phyloP scores from a whole-genome alignment of 306 rosid genomes.

The Prunus padus region DNA sequence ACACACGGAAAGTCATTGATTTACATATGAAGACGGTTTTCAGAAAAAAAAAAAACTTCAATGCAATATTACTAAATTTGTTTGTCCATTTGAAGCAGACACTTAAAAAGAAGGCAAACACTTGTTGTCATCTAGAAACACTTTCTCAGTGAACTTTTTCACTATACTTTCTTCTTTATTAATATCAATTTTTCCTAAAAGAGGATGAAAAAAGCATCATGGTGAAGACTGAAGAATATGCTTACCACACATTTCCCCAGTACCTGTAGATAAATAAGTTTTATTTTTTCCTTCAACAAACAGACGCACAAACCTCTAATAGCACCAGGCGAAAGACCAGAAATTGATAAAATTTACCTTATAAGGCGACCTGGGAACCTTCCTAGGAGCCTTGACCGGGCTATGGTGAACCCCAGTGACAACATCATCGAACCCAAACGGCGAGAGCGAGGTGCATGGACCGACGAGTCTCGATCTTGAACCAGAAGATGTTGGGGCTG shows the following conservation, averaged over 20 bases:
- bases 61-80: background rate
- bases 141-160: background rate
- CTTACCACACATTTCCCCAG: background rate
- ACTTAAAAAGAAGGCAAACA: background rate
- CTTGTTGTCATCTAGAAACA: background rate
- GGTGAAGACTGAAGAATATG: constrained; percentile 8
- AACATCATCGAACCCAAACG: constrained; percentile 67
- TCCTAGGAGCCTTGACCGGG: too few relatives aligned
- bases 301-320: background rate
- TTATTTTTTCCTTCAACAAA: background rate
- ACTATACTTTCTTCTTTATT: background rate
- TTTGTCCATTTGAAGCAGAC: background rate
- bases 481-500: constrained; percentile 78
- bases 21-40: background rate
- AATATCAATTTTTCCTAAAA: background rate
- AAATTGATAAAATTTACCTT: too few relatives aligned
- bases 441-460: constrained; percentile 80
- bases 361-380: too few relatives aligned
- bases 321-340: background rate
- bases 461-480: constrained; percentile 79
- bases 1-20: too few relatives aligned
- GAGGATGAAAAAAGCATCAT: background rate
- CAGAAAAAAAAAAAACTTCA: background rate
- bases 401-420: too few relatives aligned
- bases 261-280: too few relatives aligned